These are phyloP conservation scores for Colletotrichum phormii DNA, from an alignment of 2,329 filamentous ascomycete genomes.

Conservation along the genomic window DNA sequence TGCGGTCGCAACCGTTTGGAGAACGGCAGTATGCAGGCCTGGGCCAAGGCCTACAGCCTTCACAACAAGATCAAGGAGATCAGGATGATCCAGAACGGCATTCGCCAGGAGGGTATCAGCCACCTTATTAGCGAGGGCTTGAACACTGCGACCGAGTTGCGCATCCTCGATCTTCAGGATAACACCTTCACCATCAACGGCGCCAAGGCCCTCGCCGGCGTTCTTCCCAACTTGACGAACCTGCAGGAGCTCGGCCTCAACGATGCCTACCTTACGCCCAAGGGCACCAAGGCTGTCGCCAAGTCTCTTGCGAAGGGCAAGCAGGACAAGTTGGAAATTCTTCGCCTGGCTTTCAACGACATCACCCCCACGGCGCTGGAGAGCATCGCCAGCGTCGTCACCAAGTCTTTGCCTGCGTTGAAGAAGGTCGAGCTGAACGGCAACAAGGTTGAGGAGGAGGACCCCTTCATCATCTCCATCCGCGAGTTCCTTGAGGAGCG, in stretches of 20 bases:
- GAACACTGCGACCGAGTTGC: slow-evolving; percentile 73
- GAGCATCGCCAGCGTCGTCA: slow-evolving; percentile 75
- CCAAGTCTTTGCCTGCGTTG: slow-evolving; percentile 77
- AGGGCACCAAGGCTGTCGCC: slow-evolving; percentile 80
- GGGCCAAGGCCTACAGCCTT: slow-evolving; percentile 88
- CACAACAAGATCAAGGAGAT: slow-evolving; percentile 86
- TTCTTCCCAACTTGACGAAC: slow-evolving; percentile 78
- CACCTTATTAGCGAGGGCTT: slow-evolving; percentile 84
- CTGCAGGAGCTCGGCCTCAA: slow-evolving; percentile 88
- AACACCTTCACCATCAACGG: slow-evolving; percentile 93
- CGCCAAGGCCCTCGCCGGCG: slow-evolving; percentile 80
- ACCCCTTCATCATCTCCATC: slow-evolving; percentile 76
- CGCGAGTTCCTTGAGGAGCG: slow-evolving; percentile 79
- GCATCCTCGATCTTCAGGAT: slow-evolving; percentile 91
- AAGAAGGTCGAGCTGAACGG: slow-evolving; percentile 94
- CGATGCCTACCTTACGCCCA: slow-evolving; percentile 85
- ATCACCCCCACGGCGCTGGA: slow-evolving; percentile 83
- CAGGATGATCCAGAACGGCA: slow-evolving; percentile 99
- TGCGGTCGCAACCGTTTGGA: slow-evolving; percentile 96
- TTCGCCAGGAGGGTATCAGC: slow-evolving; percentile 91
- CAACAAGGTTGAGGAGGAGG: slow-evolving; percentile 92
- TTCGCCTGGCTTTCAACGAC: slow-evolving; percentile 94
- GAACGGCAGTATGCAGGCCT: slow-evolving; percentile 95
- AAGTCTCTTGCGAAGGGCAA: slow-evolving; percentile 78
- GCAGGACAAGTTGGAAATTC: slow-evolving; percentile 82